A percentile compares a stretch with the other conserved stretches of the same genome.
Evolutionary conservation across 129 eudicot species (phyloP).

Genomic region (Ambrosia artemisiifolia): DNA sequence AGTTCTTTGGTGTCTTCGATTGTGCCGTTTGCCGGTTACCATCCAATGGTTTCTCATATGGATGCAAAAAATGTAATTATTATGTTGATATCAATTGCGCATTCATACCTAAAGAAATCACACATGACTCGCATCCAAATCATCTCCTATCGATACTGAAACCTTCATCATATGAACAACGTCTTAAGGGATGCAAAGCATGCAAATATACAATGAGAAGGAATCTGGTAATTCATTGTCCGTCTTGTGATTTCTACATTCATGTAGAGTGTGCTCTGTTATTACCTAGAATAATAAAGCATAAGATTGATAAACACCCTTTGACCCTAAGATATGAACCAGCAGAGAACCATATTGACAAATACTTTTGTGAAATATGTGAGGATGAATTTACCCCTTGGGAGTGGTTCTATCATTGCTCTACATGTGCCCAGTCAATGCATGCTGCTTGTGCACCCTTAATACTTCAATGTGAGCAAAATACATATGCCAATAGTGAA

Average conservation of each 20-base stretch:
- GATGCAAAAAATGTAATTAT: no score
- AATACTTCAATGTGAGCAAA: background rate
- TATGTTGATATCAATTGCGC: no score
- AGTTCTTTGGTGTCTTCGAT: no score
- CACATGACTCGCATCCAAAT: no score
- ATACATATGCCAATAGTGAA: background rate
- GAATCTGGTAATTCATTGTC: background rate
- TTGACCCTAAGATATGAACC: slow-evolving; percentile 11
- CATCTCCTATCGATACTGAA: no score
- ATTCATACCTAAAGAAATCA: no score
- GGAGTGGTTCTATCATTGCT: slow-evolving; percentile 21
- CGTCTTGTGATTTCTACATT: background rate
- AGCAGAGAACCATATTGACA: background rate
- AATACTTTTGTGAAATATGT: background rate
- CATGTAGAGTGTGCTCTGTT: background rate
- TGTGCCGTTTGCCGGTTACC: no score
- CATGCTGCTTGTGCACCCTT: slow-evolving; percentile 1
- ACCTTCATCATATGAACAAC: no score
- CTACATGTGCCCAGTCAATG: slow-evolving; percentile 7
- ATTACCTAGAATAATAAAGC: background rate
- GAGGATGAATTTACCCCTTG: no score
- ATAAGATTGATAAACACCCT: slow-evolving; percentile 9
- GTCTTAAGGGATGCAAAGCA: background rate
- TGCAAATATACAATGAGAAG: fast-evolving
- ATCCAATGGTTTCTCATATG: no score